Conservation (phyloP, 169 alveolate genomes). For the Cystoisospora suis region DNA sequence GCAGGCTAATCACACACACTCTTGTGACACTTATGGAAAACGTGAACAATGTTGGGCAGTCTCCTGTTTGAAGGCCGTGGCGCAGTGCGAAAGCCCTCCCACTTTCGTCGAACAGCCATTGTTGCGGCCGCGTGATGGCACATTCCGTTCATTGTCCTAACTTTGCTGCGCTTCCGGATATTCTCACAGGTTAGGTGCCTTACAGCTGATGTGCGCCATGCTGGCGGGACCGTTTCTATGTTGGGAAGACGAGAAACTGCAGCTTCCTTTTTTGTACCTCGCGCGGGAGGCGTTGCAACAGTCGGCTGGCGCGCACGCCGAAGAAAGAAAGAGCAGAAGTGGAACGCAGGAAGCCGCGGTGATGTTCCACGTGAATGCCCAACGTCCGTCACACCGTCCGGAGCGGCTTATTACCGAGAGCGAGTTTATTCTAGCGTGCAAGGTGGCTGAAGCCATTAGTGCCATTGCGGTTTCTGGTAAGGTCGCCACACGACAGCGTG, state of each 20-base stretch:
- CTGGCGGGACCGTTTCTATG: not conserved
- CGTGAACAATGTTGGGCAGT: no score
- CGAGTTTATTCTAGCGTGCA: not conserved
- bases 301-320: not conserved
- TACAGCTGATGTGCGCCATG: constrained; percentile 4
- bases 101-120: no score
- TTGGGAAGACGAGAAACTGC: constrained; percentile 9
- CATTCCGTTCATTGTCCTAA: no score
- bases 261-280: constrained; percentile 1
- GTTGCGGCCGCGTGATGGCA: no score
- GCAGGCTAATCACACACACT: no score
- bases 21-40: no score
- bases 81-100: no score
- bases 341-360: not conserved
- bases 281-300: not conserved
- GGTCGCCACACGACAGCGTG: no score
- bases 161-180: no score
- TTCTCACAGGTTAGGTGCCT: not conserved
- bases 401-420: constrained; percentile 13
- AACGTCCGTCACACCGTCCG: not conserved
- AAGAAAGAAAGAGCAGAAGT: not conserved
- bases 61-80: no score
- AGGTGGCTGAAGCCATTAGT: constrained; percentile 2
- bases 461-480: not conserved
- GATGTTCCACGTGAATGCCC: no score